Evolutionary conservation across 2,329 filamentous ascomycete genomes (phyloP).

Genomic region (Onygena corvina): DNA sequence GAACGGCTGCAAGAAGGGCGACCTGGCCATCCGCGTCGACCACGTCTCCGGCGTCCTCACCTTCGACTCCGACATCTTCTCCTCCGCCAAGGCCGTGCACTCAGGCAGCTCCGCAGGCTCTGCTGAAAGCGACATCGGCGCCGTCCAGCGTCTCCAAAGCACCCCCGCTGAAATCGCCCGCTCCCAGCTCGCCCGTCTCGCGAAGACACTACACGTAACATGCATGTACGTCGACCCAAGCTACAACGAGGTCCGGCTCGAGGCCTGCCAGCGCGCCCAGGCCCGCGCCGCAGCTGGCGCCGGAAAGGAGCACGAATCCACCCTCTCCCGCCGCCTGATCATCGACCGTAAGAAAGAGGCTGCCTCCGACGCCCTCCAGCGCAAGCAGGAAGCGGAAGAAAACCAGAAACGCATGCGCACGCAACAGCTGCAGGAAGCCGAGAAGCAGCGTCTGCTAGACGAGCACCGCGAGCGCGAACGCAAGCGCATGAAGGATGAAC

Average conservation of each 20-base stretch:
- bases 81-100: slow-evolving; percentile 84
- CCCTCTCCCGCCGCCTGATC: slow-evolving; percentile 70
- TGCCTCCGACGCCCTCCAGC: slow-evolving; percentile 75
- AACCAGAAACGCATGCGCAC: slow-evolving; percentile 75
- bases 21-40: slow-evolving; percentile 89
- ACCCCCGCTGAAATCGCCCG: slow-evolving; percentile 96
- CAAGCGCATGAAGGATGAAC: slow-evolving; percentile 72
- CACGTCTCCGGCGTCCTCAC: slow-evolving; percentile 90
- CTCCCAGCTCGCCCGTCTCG: slow-evolving; percentile 80
- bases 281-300: slow-evolving; percentile 73
- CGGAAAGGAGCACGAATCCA: slow-evolving; percentile 82
- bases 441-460: slow-evolving; percentile 76
- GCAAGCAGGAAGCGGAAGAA: slow-evolving; percentile 85
- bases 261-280: slow-evolving; percentile 68
- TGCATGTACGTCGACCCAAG: slow-evolving; percentile 91
- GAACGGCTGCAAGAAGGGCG: slow-evolving; percentile 99
- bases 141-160: slow-evolving; percentile 90
- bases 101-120: slow-evolving; percentile 74
- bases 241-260: slow-evolving; percentile 69
- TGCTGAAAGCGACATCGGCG: slow-evolving; percentile 69
- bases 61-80: slow-evolving; percentile 97
- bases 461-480: slow-evolving; percentile 86
- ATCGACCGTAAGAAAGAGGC: slow-evolving; percentile 97
- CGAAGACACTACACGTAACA: slow-evolving; percentile 81
- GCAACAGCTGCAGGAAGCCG: slow-evolving; percentile 78